Conservation (phyloP, 2,329 filamentous ascomycete genomes). For the Cytospora mali region DNA sequence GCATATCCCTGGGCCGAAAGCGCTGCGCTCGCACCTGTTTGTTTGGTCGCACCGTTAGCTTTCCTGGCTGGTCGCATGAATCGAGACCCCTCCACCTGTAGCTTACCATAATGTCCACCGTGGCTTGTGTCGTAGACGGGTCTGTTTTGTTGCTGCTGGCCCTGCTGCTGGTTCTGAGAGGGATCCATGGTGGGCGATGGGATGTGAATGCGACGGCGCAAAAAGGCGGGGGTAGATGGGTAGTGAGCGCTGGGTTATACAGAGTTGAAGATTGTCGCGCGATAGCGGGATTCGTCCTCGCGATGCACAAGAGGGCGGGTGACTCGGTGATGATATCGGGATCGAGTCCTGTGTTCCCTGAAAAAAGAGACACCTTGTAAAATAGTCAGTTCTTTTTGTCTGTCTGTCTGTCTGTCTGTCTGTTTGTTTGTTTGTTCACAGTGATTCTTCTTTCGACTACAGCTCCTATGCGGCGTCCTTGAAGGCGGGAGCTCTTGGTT, state of each 20-base stretch:
- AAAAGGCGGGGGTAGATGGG: not conserved
- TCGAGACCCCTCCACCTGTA: constrained; percentile 14
- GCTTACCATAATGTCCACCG: constrained; percentile 77
- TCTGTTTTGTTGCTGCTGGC: constrained; percentile 60
- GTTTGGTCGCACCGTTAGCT: constrained; percentile 28
- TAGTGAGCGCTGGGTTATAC: constrained; percentile 10
- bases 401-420: no score
- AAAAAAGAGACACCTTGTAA: constrained; percentile 8
- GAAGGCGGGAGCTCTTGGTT: constrained; percentile 15
- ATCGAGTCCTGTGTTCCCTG: constrained; percentile 29
- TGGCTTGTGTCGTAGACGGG: constrained; percentile 73
- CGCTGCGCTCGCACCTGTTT: constrained; percentile 67
- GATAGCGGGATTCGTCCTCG: constrained; percentile 11
- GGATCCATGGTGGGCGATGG: constrained; percentile 54
- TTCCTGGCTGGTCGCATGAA: constrained; percentile 29
- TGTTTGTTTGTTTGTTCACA: not conserved
- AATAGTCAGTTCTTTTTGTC: constrained; percentile 5
- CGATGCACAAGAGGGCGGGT: constrained; percentile 21
- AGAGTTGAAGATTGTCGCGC: constrained; percentile 14
- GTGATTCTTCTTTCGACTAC: not conserved
- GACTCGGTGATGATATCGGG: constrained; percentile 27
- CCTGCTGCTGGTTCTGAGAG: constrained; percentile 53
- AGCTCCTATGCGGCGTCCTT: constrained; percentile 12
- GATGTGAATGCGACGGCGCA: constrained; percentile 7
- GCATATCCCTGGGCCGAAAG: constrained; percentile 86